phyloP scores from a whole-genome alignment of 2,329 filamentous ascomycete species.

The Pseudocercospora vitis region DNA sequence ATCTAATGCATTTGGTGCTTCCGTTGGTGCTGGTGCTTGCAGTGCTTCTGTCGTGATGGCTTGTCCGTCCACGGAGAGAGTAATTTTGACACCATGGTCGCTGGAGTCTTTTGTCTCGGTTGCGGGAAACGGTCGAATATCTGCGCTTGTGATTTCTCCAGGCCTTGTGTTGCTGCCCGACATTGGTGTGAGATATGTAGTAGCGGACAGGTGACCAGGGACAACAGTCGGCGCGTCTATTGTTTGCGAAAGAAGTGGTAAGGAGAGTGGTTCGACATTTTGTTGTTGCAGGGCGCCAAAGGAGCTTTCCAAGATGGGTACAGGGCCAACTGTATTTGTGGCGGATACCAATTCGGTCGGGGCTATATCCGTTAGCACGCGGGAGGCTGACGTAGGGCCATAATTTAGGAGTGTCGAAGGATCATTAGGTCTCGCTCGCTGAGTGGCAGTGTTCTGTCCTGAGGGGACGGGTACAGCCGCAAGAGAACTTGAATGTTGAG shows the following conservation, averaged over 20 bases:
- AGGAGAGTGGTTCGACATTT: background rate
- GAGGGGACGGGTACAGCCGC: background rate
- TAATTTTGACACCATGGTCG: background rate
- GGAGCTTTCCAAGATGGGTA: conserved; percentile 10
- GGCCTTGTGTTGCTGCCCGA: conserved; percentile 6
- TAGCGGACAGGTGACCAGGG: conserved; percentile 1
- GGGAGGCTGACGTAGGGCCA: conserved; percentile 19
- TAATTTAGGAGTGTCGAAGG: conserved; percentile 8
- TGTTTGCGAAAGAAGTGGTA: background rate
- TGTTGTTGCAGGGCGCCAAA: background rate
- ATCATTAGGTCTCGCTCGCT: background rate
- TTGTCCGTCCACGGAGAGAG: background rate
- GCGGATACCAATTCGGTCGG: conserved; percentile 16
- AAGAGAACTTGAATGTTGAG: background rate
- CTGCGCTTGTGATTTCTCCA: background rate
- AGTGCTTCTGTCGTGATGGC: conserved; percentile 2
- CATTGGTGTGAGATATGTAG: background rate
- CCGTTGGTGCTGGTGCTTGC: conserved; percentile 9
- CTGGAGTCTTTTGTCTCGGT: background rate
- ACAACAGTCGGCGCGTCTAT: background rate
- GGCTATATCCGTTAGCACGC: conserved; percentile 11
- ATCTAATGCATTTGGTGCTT: conserved; percentile 11
- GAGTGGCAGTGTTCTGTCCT: conserved; percentile 8
- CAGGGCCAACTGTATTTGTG: conserved; percentile 17
- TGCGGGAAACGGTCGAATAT: background rate